A percentile compares a stretch with the other conserved stretches of the same genome.
phyloP scores from a whole-genome alignment of 495 filamentous ascomycete species.

The Neurospora sublineolata region DNA sequence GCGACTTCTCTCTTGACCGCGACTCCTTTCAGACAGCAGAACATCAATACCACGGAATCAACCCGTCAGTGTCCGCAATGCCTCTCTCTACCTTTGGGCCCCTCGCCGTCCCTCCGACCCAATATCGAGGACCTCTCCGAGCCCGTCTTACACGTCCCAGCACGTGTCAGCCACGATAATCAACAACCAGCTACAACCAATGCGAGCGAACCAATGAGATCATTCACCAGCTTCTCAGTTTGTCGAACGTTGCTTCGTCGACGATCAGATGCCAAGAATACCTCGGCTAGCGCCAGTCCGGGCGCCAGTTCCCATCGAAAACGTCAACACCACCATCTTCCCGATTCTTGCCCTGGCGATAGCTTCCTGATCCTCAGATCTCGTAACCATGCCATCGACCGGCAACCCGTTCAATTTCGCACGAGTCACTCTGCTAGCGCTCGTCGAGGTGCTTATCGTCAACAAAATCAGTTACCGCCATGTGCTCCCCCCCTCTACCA shows the following conservation, averaged over 20 bases:
- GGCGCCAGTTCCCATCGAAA: background rate
- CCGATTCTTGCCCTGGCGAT: background rate
- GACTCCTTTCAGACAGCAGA: background rate
- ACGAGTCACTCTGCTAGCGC: slow-evolving; percentile 1
- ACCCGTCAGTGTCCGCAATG: background rate
- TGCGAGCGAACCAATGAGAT: background rate
- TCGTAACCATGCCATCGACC: background rate
- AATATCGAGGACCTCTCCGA: background rate
- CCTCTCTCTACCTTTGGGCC: background rate
- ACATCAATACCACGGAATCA: background rate
- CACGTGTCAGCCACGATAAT: background rate
- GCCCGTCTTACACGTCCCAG: background rate
- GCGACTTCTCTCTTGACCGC: background rate
- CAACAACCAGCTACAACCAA: too few species aligned
- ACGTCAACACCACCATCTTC: background rate
- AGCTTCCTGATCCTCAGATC: background rate
- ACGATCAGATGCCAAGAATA: background rate
- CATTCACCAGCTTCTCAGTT: background rate
- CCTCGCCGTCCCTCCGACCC: background rate
- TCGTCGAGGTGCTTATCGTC: background rate
- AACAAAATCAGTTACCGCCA: background rate
- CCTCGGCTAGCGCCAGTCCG: background rate
- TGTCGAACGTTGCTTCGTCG: background rate
- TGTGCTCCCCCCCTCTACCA: background rate
- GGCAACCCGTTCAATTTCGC: background rate